These are phyloP conservation scores for Blastobotrys buckinghamii DNA, from an alignment of 1,139 yeast genomes.

Conservation along the genomic window DNA sequence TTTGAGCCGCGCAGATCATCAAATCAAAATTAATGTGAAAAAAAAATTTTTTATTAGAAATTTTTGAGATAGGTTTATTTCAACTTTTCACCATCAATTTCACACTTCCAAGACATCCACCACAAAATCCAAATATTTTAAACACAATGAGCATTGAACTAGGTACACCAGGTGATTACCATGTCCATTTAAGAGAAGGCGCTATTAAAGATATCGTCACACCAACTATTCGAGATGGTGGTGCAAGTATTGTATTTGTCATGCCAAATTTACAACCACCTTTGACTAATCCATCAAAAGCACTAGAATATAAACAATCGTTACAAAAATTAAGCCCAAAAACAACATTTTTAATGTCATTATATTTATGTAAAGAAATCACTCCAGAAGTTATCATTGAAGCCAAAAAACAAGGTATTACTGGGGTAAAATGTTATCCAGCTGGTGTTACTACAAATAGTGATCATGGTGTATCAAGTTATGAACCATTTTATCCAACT, in stretches of 20 bases:
- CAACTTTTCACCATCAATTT: not conserved
- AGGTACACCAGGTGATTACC: constrained; percentile 91
- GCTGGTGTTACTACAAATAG: constrained; percentile 99
- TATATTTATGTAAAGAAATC: constrained; percentile 69
- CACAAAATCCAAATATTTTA: too few relatives aligned
- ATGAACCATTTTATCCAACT: constrained; percentile 78
- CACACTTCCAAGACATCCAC: not conserved
- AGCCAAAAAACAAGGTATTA: constrained; percentile 68
- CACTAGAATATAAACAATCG: constrained; percentile 57
- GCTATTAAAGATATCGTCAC: constrained; percentile 86
- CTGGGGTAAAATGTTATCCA: constrained; percentile 89
- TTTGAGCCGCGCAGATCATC: not conserved
- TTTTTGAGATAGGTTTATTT: too few relatives aligned
- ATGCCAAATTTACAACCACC: constrained; percentile 98
- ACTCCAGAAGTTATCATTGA: constrained; percentile 78
- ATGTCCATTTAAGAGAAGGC: constrained; percentile 93
- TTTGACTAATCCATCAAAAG: constrained; percentile 71
- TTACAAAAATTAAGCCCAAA: constrained; percentile 68
- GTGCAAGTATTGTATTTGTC: constrained; percentile 81
- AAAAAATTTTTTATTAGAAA: too few relatives aligned
- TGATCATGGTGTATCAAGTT: constrained; percentile 86
- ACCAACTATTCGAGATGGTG: constrained; percentile 87
- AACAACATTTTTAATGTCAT: constrained; percentile 86
- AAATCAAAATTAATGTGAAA: not conserved
- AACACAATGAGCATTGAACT: constrained; percentile 41